Base-by-base conservation (phyloP, 371 early-diverging fungal genomes). In the Chytridium lagenaria region DNA sequence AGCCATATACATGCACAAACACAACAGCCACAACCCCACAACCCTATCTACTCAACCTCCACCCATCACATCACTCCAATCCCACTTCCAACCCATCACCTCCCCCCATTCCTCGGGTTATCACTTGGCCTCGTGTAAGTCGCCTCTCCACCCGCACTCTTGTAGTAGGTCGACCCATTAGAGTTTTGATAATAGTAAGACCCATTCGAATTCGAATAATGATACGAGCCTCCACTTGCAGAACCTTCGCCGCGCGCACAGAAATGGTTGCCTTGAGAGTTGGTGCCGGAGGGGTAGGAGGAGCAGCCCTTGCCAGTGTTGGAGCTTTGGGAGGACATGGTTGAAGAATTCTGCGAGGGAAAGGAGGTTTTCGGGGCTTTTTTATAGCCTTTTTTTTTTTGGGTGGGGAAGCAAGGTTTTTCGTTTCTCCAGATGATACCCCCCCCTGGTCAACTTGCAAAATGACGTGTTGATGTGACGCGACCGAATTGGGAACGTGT, bases 251-350 rank as follows among this genome's bases (percentile, higher is more conserved):
- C 57, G 15, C 30, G 30, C 5, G 7, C 57, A 26, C 57, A 30
- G 57, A 7, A 57, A 26, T 57, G 57, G 23, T 57, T 57, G 57
- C 57, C 57, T 26, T 57, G 57, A 7, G 57, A 57, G 30, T 57
- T 57, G 57, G 57, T 57, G 26, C 57, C 57, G 30, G 22, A 30
- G 10, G 26, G 26, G 57, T 22, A 23, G 57, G 22, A 57, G 26
- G 57, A 23, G 57, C 30, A 57, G 57, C 57, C 57, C 26, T 22
- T 5, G 57, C 57, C 57, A 30, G 26, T 57, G n/a, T n/a, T n/a
- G 57, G 22, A 23, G 7, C 57, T 26, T 26, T 57, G 7, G 57
- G 57, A 57, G 10, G 57, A 57, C 57, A 57, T 57, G 7, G 57
- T n/a, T n/a, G n/a, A n/a, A n/a, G n/a, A n/a, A n/a, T n/a, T n/a